These are phyloP conservation scores for Chamaenerion angustifolium DNA, from an alignment of 345 rosid genomes.

Conservation along the genomic window DNA sequence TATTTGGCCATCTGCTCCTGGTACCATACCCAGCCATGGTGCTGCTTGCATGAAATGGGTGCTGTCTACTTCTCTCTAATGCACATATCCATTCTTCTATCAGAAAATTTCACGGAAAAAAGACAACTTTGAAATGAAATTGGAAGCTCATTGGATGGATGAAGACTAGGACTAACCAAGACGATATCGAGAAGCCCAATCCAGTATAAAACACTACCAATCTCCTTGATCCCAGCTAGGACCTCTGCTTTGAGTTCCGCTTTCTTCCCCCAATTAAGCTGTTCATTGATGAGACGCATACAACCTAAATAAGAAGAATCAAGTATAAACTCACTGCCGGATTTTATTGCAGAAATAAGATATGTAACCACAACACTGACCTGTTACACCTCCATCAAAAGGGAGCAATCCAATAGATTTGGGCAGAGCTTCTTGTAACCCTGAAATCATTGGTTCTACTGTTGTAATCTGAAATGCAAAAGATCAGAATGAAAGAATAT, in stretches of 20 bases:
- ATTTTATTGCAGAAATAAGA: not conserved
- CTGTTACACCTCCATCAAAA: conserved; percentile 90
- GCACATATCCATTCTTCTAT: conserved; percentile 12
- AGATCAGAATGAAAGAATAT: conserved; percentile 10
- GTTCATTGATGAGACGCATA: conserved; percentile 85
- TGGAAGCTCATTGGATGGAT: no score
- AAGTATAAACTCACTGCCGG: not conserved
- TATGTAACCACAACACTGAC: conserved; percentile 15
- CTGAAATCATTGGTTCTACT: conserved; percentile 77
- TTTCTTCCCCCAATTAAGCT: conserved; percentile 81
- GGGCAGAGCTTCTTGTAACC: conserved; percentile 85
- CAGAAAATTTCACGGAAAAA: not conserved
- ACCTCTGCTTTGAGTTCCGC: conserved; percentile 85
- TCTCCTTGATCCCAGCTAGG: conserved; percentile 82
- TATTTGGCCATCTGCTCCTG: conserved; percentile 81
- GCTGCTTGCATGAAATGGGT: conserved; percentile 88
- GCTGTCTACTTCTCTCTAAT: conserved; percentile 79
- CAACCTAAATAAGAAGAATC: conserved; percentile 42
- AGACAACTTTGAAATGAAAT: not conserved
- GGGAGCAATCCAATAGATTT: conserved; percentile 93
- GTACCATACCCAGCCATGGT: conserved; percentile 84
- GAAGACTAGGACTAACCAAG: conserved; percentile 45
- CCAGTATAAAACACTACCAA: conserved; percentile 85
- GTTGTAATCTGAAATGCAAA: conserved; percentile 44
- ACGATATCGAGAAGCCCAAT: conserved; percentile 93